Evolutionary conservation across 2,329 filamentous ascomycete species (phyloP).

Genomic region (Colletotrichum sp.): DNA sequence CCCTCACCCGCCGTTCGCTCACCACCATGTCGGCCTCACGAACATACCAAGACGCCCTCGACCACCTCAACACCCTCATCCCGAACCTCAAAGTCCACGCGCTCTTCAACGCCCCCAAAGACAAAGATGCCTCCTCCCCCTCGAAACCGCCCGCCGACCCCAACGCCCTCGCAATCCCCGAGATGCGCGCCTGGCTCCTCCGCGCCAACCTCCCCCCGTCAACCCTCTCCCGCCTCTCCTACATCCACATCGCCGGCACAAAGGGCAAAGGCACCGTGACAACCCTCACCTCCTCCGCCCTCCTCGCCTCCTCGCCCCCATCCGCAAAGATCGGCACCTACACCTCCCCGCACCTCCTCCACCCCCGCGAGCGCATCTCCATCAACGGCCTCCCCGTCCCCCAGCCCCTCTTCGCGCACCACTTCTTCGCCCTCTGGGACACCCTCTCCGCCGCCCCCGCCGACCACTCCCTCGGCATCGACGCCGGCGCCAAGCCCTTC

Average conservation of each 20-base stretch:
- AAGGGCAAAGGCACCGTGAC: conserved; percentile 76
- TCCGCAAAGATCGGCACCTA: conserved; percentile 69
- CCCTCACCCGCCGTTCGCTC: background rate
- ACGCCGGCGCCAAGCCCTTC: conserved; percentile 50
- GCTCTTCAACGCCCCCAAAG: conserved; percentile 8
- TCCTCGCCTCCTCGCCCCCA: conserved; percentile 55
- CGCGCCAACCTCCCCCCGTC: conserved; percentile 71
- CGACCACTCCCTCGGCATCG: conserved; percentile 28
- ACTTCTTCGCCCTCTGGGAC: conserved; percentile 74
- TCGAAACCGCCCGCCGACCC: background rate
- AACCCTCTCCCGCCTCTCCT: conserved; percentile 41
- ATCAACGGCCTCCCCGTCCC: conserved; percentile 64
- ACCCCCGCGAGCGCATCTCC: conserved; percentile 71
- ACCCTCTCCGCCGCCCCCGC: conserved; percentile 45
- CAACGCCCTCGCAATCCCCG: conserved; percentile 61
- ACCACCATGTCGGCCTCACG: conserved; percentile 9
- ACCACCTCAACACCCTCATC: conserved; percentile 20
- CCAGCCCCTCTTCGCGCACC: conserved; percentile 63
- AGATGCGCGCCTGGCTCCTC: conserved; percentile 80
- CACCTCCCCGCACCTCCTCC: conserved; percentile 74
- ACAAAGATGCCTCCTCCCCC: background rate
- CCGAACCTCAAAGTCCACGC: conserved; percentile 21
- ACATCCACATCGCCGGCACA: conserved; percentile 73
- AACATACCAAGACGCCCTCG: conserved; percentile 19
- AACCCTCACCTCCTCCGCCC: conserved; percentile 71